Base-by-base conservation (phyloP, 1,139 yeast genomes). In the Meyerozyma carpophila region DNA sequence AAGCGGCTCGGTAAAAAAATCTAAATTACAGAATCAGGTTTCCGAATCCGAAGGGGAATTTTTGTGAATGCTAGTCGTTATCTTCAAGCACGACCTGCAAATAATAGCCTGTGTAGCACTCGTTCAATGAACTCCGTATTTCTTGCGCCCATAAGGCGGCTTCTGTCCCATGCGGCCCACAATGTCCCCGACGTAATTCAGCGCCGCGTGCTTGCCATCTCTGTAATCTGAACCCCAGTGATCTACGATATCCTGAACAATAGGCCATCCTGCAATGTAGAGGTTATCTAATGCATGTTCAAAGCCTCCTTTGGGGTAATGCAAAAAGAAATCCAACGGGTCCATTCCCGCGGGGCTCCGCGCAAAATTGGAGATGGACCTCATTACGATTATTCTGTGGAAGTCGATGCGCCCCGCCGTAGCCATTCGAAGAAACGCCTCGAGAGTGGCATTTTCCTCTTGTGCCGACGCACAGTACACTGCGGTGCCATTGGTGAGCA, bases 401-500 rank as follows among this genome's bases (percentile, higher is more conserved):
- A 63, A 81, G 56, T 79, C 83, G 41, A 77, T 78, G 49, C 79
- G 66, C 14, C 82, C 84, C 52, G 66, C 66, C 49, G 65, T 66
- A 50, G 78, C 77, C 55, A 77, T 70, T 63, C 88, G 75, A 36
- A 77, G 56, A 47, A 81, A 62, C 4, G 81, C 79, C 59, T 81
- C 84, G 54, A 81, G 71, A 10, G 83, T 69, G 28, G 87, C 87
- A 56, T 81, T 79, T 58, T 82, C 87, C 61, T 82, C 88, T 61
- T 81, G 85, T 43, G 84, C 85, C 41, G 84, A 77, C 28, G 82
- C 59, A 60, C 85, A 79, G 65, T 80, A 81, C 27, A 63, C 65
- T 21, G 80, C 84, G 39, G 83, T 70, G 40, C 81, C 81, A 54
- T 82, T 82, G 49, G 85, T 75, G 58, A 81, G 61, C 51, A 79